Base-by-base conservation (phyloP, 2,329 filamentous ascomycete genomes). In the Diaporthe vaccinii region DNA sequence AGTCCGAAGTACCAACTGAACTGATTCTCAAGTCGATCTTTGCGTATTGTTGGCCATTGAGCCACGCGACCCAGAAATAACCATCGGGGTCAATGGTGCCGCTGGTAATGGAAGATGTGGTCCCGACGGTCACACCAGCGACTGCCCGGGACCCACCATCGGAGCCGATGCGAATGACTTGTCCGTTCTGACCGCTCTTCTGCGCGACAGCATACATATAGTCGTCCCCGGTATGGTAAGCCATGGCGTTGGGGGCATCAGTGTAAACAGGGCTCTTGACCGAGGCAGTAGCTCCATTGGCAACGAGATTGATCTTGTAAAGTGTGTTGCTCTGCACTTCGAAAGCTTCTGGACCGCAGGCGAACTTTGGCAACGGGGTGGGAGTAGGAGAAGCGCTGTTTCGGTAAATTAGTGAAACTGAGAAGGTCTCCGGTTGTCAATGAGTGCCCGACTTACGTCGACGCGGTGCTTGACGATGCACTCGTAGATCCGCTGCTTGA, bases 181-280 rank as follows among this genome's bases (percentile, higher is more conserved):
- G 57, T 44, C n/a, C 34, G 14, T 57, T 8, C n/a, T 5, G 1
- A 12, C 22, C 9, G 7, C 5, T 15, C 25, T 12, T 31, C 51
- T 70, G 49, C n/a, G 67, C 31, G 3, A 70, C 20, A 9, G 51
- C 67, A 22, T 70, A 70, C 12, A 70, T 5, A 31, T 70, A 70
- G 17, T 70, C 46, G 1, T 70, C 67, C 2, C 22, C 39, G 5
- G 67, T 3, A 20, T 70, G 49, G 39, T 70, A 70, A 8, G 51
- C 67, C 36, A 57, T 10, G 10, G 67, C 67, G n/a, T 70, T 70
- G 67, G 36, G 10, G 20, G 49, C 39, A 34, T 53, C 46, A 25
- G 10, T 17, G 4, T 4, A 69, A 10, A 28, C 2, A 20, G 34
- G 34, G 44, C 12, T 12, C 62, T 25, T 31, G 22, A n/a, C 22